These are phyloP conservation scores for Chaetomium strumarium DNA, from an alignment of 2,329 filamentous ascomycete species.

Conservation along the genomic window DNA sequence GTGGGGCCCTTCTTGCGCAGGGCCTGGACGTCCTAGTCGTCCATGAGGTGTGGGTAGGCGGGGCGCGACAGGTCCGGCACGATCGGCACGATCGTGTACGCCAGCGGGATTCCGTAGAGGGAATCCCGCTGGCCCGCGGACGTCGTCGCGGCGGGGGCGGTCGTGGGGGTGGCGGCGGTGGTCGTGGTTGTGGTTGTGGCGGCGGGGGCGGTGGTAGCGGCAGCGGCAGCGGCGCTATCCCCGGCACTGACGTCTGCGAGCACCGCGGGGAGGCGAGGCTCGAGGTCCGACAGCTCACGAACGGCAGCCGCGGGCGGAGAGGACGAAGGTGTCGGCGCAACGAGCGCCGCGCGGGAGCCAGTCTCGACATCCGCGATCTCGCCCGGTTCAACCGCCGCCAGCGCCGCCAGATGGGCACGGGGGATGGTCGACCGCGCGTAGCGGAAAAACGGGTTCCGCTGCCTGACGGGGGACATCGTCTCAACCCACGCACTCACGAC, in stretches of 20 bases:
- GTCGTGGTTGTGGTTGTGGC: background rate
- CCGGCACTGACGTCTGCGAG: too few species aligned
- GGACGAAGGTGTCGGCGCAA: too few species aligned
- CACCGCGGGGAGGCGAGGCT: too few species aligned
- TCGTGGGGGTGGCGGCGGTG: background rate
- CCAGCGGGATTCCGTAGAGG: constrained; percentile 7
- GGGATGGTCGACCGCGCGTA: background rate
- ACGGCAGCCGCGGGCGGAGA: too few species aligned
- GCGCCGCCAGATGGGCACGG: too few species aligned
- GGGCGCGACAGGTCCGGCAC: background rate
- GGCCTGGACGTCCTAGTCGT: background rate
- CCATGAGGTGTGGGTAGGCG: background rate
- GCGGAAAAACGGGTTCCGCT: background rate
- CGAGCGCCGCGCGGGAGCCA: too few species aligned
- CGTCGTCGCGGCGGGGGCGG: background rate
- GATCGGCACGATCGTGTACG: background rate
- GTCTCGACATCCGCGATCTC: too few species aligned
- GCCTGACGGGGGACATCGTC: background rate
- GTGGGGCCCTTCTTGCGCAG: background rate
- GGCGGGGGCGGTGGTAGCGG: too few species aligned
- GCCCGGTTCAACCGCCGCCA: too few species aligned
- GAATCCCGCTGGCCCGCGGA: background rate
- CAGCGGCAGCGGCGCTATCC: too few species aligned
- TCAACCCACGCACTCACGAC: too few species aligned
- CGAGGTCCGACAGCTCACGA: too few species aligned